Base-by-base conservation (phyloP, 306 rosid species). In the Gastrolobium villosum region DNA sequence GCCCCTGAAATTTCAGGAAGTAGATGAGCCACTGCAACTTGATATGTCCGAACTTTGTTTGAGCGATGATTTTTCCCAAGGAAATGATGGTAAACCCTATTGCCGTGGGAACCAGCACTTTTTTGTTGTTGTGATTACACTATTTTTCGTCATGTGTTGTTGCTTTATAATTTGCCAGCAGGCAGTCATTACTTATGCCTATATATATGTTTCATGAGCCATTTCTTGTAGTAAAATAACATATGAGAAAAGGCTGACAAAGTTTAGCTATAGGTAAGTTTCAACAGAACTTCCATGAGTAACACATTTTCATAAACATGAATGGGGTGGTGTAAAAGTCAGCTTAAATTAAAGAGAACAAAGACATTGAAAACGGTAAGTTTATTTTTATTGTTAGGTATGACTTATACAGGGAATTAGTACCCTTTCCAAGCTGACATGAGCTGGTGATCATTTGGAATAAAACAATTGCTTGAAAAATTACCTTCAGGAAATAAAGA, bases 31-130 rank as follows among this genome's bases (percentile, higher is more conserved):
- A 4, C 71, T 95, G 76, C 93, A 85, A 69, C 94, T 95, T 78
- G 94, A 93, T 81, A 88, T 95, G 98, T 93, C 98, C 0, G 99
- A 92, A 61, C 72, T 95, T 75, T 88, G 92, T 77, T 75, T 92
- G 72, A 92, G 44, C 14, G 89, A 92, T 78, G 99, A 92, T 69
- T 86, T 89, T 81, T 84, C 85, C 48, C 88, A 83, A 55, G 96
- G 92, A 41, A 88, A 87, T 63, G 84, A 83, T 66, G 94, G 99
- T 95, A 87, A 77, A 87, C 44, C 13, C 45, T 63, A 69, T 70
- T 74, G 52, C 13, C 46, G 3, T 62, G 14, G 34, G 48, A 54
- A 57, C 46, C 35, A 39, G 26, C 54, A 2, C 36, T 72, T 34
- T 44, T 56, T 56, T 39, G 11, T 10, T 14, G n/a, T 68, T 6